Evolutionary conservation across 768 basidiomycete genomes (phyloP), one percentile per base, ranked within the genome.

Genomic region (Boletellus ananas): DNA sequence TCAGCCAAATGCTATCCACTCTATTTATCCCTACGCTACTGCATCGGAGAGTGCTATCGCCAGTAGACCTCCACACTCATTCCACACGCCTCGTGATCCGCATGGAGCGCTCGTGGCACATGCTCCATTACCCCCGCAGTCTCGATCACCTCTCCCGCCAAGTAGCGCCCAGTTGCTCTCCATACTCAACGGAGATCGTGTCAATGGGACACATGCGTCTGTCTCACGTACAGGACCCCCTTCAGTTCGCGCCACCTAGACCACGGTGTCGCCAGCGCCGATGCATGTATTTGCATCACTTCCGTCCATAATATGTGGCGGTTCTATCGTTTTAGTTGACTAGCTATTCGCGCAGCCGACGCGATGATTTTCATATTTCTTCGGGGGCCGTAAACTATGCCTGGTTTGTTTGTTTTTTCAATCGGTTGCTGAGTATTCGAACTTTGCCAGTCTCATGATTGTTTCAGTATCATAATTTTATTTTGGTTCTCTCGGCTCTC

Each of bases 101-200:
- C 38, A 58, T 40, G 50, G 39, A 21, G 48, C 45, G 6, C 45
- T 54, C 31, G 43, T 51, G 14, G 42, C 55, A 36, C 58, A 58
- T 20, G 42, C 47, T 38, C 27, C 46, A 40, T 52, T 43, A 43
- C 41, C 57, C 16, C 51, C 53, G 6, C 56, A 38, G 21, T 55
- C 52, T 47, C 61, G 58, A 39, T 43, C 56, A 17, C 33, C 63
- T 20, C 52, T 54, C 11, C 51, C 57, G 6, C 54, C 63, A 41
- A 60, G 63, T 50, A 64, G 60, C 38, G 56, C 51, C 13, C 66
- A 71, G 53, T 34, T 72, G 34, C 61, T 70, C 48, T 72, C 70
- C 23, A 69, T 72, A 47, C 62, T 72, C 21, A 71, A 71, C 36
- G 62, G 62, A 42, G 62, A 59, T 43, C 59, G 54, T 27, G 51